Percentiles rank a stretch among this genome's conserved stretches.
phyloP scores from a whole-genome alignment of 805 yeast species.

The Zygoascus biomembranicola region DNA sequence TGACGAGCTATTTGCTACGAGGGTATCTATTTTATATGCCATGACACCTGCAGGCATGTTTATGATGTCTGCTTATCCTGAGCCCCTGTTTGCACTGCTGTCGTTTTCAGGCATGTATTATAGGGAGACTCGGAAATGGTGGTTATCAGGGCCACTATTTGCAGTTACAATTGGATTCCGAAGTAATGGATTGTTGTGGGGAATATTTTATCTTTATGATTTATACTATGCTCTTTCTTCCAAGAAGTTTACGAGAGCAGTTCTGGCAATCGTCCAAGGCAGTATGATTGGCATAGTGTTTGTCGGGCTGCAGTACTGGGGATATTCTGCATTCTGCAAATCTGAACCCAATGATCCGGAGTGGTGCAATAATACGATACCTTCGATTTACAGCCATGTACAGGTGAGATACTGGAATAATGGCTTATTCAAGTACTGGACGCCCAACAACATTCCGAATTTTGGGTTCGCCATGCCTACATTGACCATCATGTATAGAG shows the following conservation, averaged over 20 bases:
- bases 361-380: slow-evolving; percentile 62
- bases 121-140: slow-evolving; percentile 37
- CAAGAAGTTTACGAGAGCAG: slow-evolving; percentile 11
- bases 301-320: slow-evolving; percentile 39
- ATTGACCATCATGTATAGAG: slow-evolving; percentile 34
- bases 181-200: slow-evolving; percentile 70
- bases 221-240: slow-evolving; percentile 23
- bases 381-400: slow-evolving; percentile 59
- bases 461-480: slow-evolving; percentile 71
- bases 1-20: slow-evolving; percentile 26
- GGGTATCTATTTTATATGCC: slow-evolving; percentile 40
- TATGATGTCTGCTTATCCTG: slow-evolving; percentile 66
- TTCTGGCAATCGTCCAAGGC: slow-evolving; percentile 44
- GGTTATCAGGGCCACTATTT: slow-evolving; percentile 47
- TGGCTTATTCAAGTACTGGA: slow-evolving; percentile 82
- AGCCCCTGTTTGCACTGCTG: slow-evolving; percentile 56
- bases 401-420: slow-evolving; percentile 78
- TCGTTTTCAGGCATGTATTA: slow-evolving; percentile 49
- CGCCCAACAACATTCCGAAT: slow-evolving; percentile 70
- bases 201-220: slow-evolving; percentile 57
- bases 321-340: slow-evolving; percentile 51
- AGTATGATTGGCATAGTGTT: slow-evolving; percentile 40
- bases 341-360: not conserved
- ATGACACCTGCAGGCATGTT: slow-evolving; percentile 80
- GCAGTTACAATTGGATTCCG: slow-evolving; percentile 56